These are phyloP conservation scores for Halocafeteria seosinensis DNA, from an alignment of 108 stramenopile genomes.

Conservation along the genomic window DNA sequence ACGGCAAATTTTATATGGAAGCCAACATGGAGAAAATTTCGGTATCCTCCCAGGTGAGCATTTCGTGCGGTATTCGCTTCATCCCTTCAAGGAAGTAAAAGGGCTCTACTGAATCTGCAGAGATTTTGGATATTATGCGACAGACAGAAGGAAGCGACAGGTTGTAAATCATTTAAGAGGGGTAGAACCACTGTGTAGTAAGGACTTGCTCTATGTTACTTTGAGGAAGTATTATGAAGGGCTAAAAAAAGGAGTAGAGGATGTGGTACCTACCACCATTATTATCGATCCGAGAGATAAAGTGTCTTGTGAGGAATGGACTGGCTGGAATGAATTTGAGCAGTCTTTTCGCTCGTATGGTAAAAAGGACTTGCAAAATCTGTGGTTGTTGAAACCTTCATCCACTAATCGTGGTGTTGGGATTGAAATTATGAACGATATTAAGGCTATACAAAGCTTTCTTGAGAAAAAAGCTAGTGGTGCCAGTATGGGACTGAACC, in stretches of 20 bases:
- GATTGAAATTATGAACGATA: constrained; percentile 28
- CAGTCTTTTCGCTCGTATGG: not conserved
- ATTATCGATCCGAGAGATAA: not conserved
- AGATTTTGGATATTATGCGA: not conserved
- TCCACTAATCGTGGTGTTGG: constrained; percentile 37
- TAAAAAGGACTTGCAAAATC: constrained; percentile 13
- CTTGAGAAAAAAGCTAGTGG: not conserved
- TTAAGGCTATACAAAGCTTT: constrained; percentile 16
- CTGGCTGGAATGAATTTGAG: not conserved
- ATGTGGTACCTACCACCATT: not conserved
- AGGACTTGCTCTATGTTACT: not conserved
- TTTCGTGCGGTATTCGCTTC: too few relatives aligned
- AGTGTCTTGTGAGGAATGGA: not conserved
- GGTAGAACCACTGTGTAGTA: not conserved
- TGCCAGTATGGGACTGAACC: not conserved
- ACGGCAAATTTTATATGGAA: not conserved
- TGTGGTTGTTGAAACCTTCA: constrained; percentile 51
- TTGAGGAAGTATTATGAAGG: not conserved
- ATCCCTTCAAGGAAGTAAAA: too few relatives aligned
- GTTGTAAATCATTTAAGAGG: not conserved
- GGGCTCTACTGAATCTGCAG: too few relatives aligned
- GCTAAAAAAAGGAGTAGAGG: not conserved
- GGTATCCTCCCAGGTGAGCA: not conserved
- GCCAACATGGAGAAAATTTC: not conserved
- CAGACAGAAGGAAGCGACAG: not conserved